These are phyloP conservation scores for Linum tenue DNA, from an alignment of 345 rosid genomes.

Conservation along the genomic window DNA sequence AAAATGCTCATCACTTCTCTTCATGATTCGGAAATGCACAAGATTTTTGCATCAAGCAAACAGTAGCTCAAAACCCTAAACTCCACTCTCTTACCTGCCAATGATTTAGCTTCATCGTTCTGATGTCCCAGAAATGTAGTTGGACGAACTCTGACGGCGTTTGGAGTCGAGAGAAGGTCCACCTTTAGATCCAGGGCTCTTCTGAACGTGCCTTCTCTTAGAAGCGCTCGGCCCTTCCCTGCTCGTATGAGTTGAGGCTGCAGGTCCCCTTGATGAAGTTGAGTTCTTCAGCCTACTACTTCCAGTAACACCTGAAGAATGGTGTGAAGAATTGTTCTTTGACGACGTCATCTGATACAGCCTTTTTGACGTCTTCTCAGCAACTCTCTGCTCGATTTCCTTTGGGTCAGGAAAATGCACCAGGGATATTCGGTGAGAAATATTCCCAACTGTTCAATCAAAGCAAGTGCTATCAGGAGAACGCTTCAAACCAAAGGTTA, in stretches of 20 bases:
- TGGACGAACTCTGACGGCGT: neutral
- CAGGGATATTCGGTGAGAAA: constrained; percentile 48
- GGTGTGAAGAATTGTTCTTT: neutral
- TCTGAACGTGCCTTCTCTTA: neutral
- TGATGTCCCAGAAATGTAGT: neutral
- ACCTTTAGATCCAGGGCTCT: neutral
- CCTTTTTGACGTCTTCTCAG: constrained; percentile 18
- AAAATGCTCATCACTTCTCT: too few relatives aligned
- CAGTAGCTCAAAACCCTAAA: too few relatives aligned
- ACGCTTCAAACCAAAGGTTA: neutral
- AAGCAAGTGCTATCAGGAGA: neutral
- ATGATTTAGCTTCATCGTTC: neutral
- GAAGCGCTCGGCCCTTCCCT: neutral
- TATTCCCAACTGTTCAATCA: constrained; percentile 43
- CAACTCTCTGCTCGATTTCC: constrained; percentile 33
- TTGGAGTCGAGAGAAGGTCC: neutral
- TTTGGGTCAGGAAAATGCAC: constrained; percentile 58
- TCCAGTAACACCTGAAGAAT: neutral
- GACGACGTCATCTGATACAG: neutral
- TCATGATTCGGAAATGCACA: too few relatives aligned
- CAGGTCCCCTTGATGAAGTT: neutral
- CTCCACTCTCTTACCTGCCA: too few relatives aligned
- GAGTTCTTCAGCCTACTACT: neutral
- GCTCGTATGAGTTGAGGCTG: neutral
- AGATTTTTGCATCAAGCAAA: too few relatives aligned